A percentile compares a stretch with the other conserved stretches of the same genome.
Conservation (phyloP, 768 basidiomycete species). For the Sistotremastrum suecicum region DNA sequence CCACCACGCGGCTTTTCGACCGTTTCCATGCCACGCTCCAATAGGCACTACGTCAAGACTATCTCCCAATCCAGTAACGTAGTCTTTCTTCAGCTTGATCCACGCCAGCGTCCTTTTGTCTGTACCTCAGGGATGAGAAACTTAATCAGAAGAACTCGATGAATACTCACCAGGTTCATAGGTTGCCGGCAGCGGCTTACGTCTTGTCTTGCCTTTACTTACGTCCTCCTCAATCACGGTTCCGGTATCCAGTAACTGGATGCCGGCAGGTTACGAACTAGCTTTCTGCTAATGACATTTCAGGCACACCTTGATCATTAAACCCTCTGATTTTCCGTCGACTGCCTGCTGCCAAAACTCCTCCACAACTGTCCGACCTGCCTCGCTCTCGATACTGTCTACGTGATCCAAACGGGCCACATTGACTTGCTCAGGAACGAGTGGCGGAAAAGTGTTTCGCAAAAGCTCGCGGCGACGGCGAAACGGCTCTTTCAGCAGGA, state of each 20-base stretch:
- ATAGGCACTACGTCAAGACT: slow-evolving; percentile 58
- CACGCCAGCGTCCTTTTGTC: slow-evolving; percentile 80
- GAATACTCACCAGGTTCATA: slow-evolving; percentile 54
- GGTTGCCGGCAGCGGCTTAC: slow-evolving; percentile 65
- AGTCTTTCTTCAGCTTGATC: slow-evolving; percentile 91
- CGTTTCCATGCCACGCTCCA: slow-evolving; percentile 83
- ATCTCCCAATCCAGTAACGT: slow-evolving; percentile 68
- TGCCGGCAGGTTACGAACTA: slow-evolving; percentile 7
- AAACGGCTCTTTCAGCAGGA: slow-evolving; percentile 54
- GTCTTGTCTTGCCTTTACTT: slow-evolving; percentile 26
- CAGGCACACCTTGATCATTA: slow-evolving; percentile 72
- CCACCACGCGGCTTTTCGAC: slow-evolving; percentile 87
- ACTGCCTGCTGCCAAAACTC: slow-evolving; percentile 67
- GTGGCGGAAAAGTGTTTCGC: slow-evolving; percentile 43
- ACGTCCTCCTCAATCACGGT: slow-evolving; percentile 21
- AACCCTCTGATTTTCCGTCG: slow-evolving; percentile 72
- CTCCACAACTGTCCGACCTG: slow-evolving; percentile 48
- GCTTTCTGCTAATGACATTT: slow-evolving; percentile 1
- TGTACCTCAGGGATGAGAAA: slow-evolving; percentile 8
- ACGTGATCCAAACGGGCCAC: slow-evolving; percentile 62
- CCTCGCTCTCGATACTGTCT: slow-evolving; percentile 50
- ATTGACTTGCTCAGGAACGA: slow-evolving; percentile 26
- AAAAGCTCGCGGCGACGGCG: slow-evolving; percentile 56
- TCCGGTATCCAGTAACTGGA: slow-evolving; percentile 52
- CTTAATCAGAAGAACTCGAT: slow-evolving; percentile 3